Evolutionary conservation across 495 filamentous ascomycete genomes (phyloP).

Genomic region (Penicillium macrosclerotiorum): DNA sequence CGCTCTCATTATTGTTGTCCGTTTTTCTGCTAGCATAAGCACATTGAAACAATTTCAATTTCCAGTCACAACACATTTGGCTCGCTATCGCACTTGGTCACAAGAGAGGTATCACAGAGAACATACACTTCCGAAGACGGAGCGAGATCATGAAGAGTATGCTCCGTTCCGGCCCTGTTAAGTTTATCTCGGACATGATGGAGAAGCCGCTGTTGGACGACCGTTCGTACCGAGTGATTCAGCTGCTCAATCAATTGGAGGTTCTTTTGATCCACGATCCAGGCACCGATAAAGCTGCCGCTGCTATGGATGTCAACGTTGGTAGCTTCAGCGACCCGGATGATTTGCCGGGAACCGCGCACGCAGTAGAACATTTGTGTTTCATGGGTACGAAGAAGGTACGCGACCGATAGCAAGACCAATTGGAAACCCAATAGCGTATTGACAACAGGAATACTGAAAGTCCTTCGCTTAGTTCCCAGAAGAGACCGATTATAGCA

Average conservation of each 20-base stretch:
- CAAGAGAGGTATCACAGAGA: too few species aligned
- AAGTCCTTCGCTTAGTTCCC: too few species aligned
- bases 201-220: conserved; percentile 89
- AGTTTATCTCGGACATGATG: too few species aligned
- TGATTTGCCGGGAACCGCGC: conserved; percentile 88
- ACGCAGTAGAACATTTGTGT: conserved; percentile 86
- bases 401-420: conserved; percentile 16
- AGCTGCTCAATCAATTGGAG: conserved; percentile 86
- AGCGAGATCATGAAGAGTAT: too few species aligned
- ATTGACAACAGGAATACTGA: too few species aligned
- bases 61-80: too few species aligned
- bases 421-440: conserved; percentile 1
- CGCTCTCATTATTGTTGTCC: too few species aligned
- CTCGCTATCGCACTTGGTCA: too few species aligned
- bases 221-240: conserved; percentile 83
- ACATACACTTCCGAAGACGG: too few species aligned
- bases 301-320: conserved; percentile 91
- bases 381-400: conserved; percentile 99
- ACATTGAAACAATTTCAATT: too few species aligned
- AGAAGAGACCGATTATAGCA: conserved; percentile 91
- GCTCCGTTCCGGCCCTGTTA: too few species aligned
- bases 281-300: conserved; percentile 94
- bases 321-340: conserved; percentile 90
- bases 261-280: conserved; percentile 91
- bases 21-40: too few species aligned